Evolutionary conservation across 768 basidiomycete genomes (phyloP), one percentile per base, ranked within the genome.

Genomic region (Tubosaeta sp.): DNA sequence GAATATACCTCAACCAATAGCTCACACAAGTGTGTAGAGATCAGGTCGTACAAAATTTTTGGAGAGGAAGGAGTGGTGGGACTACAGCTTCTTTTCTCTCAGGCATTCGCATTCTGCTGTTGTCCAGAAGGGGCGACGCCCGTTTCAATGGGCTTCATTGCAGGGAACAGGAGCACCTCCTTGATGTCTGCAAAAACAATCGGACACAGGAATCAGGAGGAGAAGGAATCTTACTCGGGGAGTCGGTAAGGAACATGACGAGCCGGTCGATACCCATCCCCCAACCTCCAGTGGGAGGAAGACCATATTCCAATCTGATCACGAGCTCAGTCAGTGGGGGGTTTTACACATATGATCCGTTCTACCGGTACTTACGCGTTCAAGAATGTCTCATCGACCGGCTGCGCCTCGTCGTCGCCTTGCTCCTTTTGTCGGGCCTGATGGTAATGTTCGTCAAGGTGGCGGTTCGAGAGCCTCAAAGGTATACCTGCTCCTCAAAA

Each of bases 161-260:
- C 95, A 17, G 94, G 93, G 90, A 97, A 97, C 41, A 95, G 72
- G 34, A 97, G 72, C 33, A 97, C 94, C 67, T 95, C 94, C 80
- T 97, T 97, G 79, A 95, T 95, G 65, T 97, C 90, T 91, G 62
- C 11, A 49, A 49, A 27, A 10, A 10, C 7, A 4, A 41, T 60
- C 31, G 62, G 59, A 50, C 43, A 32, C 10, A 12, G 27, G 10
- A 8, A 3, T 10, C 27, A 4, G 17, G 29, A n/a, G 29, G 13
- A 27, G 19, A 27, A 44, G 16, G 13, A 63, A 47, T 17, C 86
- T 60, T 59, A 93, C 91, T 95, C 8, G 84, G 86, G n/a, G 91
- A 95, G 72, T 99, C 86, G 4, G 94, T 95, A 45, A 98, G 77
- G 85, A 98, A 97, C 95, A 98, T 98, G 72, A 97, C 92, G 35